Conservation (phyloP, 2,329 filamentous ascomycete species). For the Conoideocrella luteorostrata region DNA sequence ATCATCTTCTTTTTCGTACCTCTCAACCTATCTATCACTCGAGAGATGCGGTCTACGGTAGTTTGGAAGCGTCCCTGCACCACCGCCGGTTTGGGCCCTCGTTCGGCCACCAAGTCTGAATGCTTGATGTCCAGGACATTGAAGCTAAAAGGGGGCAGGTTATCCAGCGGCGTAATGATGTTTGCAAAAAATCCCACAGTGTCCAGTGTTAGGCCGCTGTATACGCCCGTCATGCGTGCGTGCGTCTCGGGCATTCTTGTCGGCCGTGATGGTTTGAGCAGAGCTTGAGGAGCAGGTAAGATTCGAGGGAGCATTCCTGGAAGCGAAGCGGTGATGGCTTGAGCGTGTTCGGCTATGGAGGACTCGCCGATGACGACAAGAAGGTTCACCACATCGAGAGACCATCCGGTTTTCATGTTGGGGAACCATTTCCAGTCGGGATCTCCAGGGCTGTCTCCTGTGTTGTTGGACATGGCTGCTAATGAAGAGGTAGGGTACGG, state of each 20-base stretch:
- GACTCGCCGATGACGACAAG: constrained; percentile 58
- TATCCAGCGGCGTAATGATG: constrained; percentile 50
- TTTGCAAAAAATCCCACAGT: constrained; percentile 57
- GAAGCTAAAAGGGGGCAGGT: constrained; percentile 41
- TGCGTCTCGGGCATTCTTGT: constrained; percentile 47
- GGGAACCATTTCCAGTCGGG: constrained; percentile 38
- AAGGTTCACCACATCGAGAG: constrained; percentile 55
- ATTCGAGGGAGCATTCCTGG: constrained; percentile 53
- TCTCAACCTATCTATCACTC: background rate
- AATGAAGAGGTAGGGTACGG: too few relatives aligned
- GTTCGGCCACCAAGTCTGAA: constrained; percentile 16
- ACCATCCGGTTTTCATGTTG: constrained; percentile 38
- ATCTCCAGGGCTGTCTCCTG: constrained; percentile 16
- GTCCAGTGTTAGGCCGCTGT: constrained; percentile 47
- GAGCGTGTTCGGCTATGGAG: constrained; percentile 50
- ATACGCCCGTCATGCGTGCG: constrained; percentile 52
- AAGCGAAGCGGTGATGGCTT: constrained; percentile 52
- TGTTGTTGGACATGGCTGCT: constrained; percentile 19
- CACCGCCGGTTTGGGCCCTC: too few relatives aligned
- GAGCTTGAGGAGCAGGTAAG: constrained; percentile 55
- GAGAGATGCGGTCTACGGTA: background rate
- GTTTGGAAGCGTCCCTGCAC: background rate
- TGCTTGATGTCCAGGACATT: constrained; percentile 43
- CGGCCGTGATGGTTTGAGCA: constrained; percentile 51
- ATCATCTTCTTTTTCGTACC: background rate